Base-by-base conservation (phyloP, 352 stramenopile genomes). In the Phytophthora pseudosyringae region DNA sequence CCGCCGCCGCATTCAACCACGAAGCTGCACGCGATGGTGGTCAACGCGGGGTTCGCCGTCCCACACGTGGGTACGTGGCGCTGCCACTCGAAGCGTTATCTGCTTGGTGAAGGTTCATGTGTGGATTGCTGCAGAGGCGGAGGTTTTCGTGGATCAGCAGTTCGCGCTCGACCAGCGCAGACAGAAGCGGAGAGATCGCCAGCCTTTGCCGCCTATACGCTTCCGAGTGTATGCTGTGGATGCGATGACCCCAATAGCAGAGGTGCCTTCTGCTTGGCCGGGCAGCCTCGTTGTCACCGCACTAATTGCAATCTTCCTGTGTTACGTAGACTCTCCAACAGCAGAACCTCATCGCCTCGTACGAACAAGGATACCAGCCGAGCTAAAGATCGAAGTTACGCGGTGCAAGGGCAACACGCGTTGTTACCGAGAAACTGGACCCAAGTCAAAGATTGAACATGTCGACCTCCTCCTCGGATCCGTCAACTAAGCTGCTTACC, bases 381-480 rank as follows among this genome's bases (percentile, higher is more conserved):
- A 60, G 32, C 11, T 57, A 66, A 53, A 5, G 15, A 46, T 15
- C 18, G 21, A 21, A 21, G 21, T 21, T 21, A 21, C 21, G 21
- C 21, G 21, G 21, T 21, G 21, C 21, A 21, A 21, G 21, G 21
- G 6, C 39, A 12, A 45, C 21, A 12, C 39, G 39, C 39, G 15
- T 28, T 16, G 39, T 12, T 28, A 28, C 13, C 12, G 31, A 15
- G n/a, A 21, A 52, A 3, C 5, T 39, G 44, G 21, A 54, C 31
- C 40, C n/a, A n/a, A 21, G 38, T 67, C 36, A 86, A 28, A 84
- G 43, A 41, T 72, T 83, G 29, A 85, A 86, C 77, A 88, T 83
- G 48, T 88, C 79, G 38, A 88, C 83, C 57, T 88, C 77, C 1
- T 83, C 62, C 15, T 64, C 54, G 13, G 31, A 33, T 13, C 33